Evolutionary conservation across 2,329 filamentous ascomycete species (phyloP), one percentile per base, ranked within the genome.

Genomic region (Colletotrichum coccodes): DNA sequence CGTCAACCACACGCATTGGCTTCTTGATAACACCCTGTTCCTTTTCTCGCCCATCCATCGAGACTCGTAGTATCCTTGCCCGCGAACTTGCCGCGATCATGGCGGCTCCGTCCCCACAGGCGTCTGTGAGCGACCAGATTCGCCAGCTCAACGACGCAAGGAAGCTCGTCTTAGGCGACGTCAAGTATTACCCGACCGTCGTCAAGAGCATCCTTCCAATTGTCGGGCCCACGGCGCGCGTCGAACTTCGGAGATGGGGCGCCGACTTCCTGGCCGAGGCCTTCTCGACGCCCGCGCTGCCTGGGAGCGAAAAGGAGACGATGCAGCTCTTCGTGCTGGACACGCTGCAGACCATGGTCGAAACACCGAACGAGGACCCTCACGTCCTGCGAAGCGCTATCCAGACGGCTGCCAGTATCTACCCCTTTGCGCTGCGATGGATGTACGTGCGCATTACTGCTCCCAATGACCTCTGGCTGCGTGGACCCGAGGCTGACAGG

Each of bases 221-320:
- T 75, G 93, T 98, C 80, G 91, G 91, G 70, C 89, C 92, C 59
- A 86, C 87, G 72, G 88, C 93, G 71, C 87, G 89, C 70, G 82
- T 97, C 64, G 94, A 97, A 80, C 84, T 98, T 75, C 92, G 94
- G 80, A 87, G 95, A 91, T 99, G 96, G 96, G 96, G 95, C 30
- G 92, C 95, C 71, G 95, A 98, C 70, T 99, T 99, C 77, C 86
- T 99, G 49, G 94, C 95, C 64, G 96, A 99, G 84, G 94, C 95
- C 3, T 98, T 99, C 82, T 92, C 96, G 65, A 97, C 94, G 69
- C 96, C 97, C n/a, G 90, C 92, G 26, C 86, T 98, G 75, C 84
- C 91, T 23, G 85, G 89, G 68, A 86, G 91, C 60, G 90, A 93
- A 79, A 99, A 98, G 85, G 94, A 91, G 84, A 90, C 90, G 70